Evolutionary conservation across 208 protist species (phyloP).

Genomic region (Wallacemonas collosoma): DNA sequence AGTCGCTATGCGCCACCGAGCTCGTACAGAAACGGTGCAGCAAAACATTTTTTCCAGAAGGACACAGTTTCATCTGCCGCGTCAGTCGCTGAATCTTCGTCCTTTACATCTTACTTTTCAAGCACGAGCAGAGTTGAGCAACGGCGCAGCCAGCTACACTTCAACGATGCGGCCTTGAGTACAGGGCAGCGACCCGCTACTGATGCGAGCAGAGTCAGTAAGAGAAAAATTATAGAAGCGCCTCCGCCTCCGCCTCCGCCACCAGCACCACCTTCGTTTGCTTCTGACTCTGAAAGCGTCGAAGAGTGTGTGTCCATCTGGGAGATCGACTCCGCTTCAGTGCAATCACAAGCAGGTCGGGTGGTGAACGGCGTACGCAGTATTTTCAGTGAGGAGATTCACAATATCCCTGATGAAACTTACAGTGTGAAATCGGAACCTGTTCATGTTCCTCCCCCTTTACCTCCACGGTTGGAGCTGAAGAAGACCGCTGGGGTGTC

Average conservation of each 20-base stretch:
- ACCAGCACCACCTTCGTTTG: neutral
- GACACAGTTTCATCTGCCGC: neutral
- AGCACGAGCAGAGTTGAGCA: conserved; percentile 12
- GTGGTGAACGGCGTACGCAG: neutral
- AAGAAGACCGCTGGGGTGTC: neutral
- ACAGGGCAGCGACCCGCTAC: neutral
- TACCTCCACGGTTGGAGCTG: neutral
- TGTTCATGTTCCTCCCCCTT: conserved; percentile 2
- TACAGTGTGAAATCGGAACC: neutral
- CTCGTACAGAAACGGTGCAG: neutral
- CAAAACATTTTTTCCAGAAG: conserved; percentile 7
- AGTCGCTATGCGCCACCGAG: conserved; percentile 12
- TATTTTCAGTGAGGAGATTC: neutral
- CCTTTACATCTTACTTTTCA: conserved; percentile 15
- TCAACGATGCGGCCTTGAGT: conserved; percentile 5
- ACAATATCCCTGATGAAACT: neutral
- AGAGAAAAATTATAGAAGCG: neutral
- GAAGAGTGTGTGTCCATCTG: conserved; percentile 2
- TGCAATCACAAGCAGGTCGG: neutral
- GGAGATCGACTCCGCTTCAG: neutral
- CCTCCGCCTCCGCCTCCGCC: neutral
- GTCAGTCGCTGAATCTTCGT: conserved; percentile 11
- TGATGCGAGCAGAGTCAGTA: neutral
- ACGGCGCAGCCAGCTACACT: conserved; percentile 9
- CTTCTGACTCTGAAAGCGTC: neutral